phyloP scores from a whole-genome alignment of 805 yeast genomes.

The Jamesozyma gamospora region DNA sequence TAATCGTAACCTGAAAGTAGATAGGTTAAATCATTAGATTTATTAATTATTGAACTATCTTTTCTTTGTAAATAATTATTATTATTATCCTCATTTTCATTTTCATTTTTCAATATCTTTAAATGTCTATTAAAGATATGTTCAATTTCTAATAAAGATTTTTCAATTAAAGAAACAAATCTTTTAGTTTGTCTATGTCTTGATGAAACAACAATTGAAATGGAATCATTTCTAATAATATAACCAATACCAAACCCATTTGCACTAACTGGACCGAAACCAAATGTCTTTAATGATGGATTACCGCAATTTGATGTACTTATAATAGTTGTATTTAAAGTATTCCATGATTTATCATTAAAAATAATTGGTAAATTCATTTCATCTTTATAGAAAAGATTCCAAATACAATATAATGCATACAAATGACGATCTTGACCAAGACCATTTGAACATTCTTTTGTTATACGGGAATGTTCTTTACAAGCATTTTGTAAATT shows the following conservation, averaged over 20 bases:
- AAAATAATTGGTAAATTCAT: conserved; percentile 58
- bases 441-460: conserved; percentile 58
- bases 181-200: conserved; percentile 82
- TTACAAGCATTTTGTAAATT: conserved; percentile 59
- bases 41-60: conserved; percentile 6
- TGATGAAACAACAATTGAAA: conserved; percentile 74
- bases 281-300: conserved; percentile 76
- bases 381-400: conserved; percentile 28
- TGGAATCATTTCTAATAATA: conserved; percentile 69
- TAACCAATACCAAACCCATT: conserved; percentile 93
- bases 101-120: not conserved
- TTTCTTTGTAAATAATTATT: conserved; percentile 4
- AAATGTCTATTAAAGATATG: conserved; percentile 34
- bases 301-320: conserved; percentile 90
- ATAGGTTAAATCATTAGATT: conserved; percentile 31
- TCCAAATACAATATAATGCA: conserved; percentile 84
- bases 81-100: not conserved
- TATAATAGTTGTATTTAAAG: conserved; percentile 65
- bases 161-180: conserved; percentile 55
- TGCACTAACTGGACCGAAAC: conserved; percentile 83
- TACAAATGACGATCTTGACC: conserved; percentile 92
- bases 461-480: conserved; percentile 59
- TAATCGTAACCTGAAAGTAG: conserved; percentile 80
- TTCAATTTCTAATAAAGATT: conserved; percentile 52
- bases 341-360: conserved; percentile 83